These are phyloP conservation scores for Omphalea diandra DNA, from an alignment of 441 rosid genomes.

Conservation along the genomic window DNA sequence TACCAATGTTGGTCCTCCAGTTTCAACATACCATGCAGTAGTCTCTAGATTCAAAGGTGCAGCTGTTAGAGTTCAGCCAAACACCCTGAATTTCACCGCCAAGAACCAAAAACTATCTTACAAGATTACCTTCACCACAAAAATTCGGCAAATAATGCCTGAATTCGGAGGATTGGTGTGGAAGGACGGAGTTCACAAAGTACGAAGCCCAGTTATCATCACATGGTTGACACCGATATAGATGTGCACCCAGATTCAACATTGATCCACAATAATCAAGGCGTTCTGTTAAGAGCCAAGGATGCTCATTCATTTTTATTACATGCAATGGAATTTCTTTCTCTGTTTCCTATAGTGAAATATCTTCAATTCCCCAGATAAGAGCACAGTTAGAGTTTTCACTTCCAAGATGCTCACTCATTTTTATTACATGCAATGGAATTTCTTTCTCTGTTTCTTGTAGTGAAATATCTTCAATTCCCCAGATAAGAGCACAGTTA, in stretches of 20 bases:
- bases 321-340: constrained; percentile 17
- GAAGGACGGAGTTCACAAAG: constrained; percentile 77
- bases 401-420: neutral
- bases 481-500: neutral
- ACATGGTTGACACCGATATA: constrained; percentile 63
- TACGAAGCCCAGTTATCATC: constrained; percentile 72
- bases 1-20: constrained; percentile 76
- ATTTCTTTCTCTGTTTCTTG: constrained; percentile 16
- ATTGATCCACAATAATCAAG: constrained; percentile 35
- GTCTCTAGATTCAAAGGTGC: constrained; percentile 74
- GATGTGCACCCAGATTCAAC: constrained; percentile 10
- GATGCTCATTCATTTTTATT: constrained; percentile 15
- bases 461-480: neutral
- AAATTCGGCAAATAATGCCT: constrained; percentile 45
- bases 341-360: constrained; percentile 5
- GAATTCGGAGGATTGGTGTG: constrained; percentile 84
- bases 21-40: constrained; percentile 56
- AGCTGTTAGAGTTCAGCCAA: too few relatives aligned
- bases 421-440: constrained; percentile 20
- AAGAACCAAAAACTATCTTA: constrained; percentile 71
- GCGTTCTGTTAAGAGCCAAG: constrained; percentile 25
- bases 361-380: neutral
- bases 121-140: constrained; percentile 57
- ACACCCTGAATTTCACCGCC: constrained; percentile 58
- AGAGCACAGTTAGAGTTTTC: neutral